Percentiles rank a stretch among this genome's conserved stretches.
These are phyloP conservation scores for Ganoderma lingzhi DNA, from an alignment of 1,284 basidiomycete genomes.

Conservation along the genomic window DNA sequence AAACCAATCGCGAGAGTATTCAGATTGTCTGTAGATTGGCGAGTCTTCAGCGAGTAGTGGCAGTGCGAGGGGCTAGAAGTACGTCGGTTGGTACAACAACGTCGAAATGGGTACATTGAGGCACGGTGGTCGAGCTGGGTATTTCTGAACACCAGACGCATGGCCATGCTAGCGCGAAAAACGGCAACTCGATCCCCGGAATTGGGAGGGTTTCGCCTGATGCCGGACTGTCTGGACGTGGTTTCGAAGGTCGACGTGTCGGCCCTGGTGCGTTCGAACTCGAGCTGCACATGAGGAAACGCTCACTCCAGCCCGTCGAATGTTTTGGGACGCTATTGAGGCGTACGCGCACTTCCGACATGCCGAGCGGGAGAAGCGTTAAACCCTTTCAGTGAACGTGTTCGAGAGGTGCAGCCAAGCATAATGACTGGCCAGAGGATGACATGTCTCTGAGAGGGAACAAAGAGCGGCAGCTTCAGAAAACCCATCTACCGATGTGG, in stretches of 20 bases:
- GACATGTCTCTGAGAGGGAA: neutral
- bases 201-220: neutral
- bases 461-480: neutral
- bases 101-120: neutral
- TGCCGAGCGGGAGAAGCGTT: too few species aligned
- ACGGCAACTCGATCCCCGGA: neutral
- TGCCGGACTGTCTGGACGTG: neutral
- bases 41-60: constrained; percentile 2
- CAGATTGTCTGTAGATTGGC: constrained; percentile 1
- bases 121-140: neutral
- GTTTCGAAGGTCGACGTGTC: neutral
- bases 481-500: neutral
- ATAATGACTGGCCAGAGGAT: neutral
- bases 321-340: neutral
- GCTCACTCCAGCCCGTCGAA: neutral
- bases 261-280: neutral
- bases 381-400: neutral
- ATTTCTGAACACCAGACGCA: neutral
- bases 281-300: neutral
- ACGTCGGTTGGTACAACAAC: neutral
- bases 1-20: too few species aligned
- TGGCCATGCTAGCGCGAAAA: neutral
- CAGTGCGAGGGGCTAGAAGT: neutral
- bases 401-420: neutral
- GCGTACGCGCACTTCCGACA: neutral